Evolutionary conservation across 1,284 basidiomycete genomes (phyloP), one percentile per base, ranked within the genome.

Genomic region (Ustilago loliicola): DNA sequence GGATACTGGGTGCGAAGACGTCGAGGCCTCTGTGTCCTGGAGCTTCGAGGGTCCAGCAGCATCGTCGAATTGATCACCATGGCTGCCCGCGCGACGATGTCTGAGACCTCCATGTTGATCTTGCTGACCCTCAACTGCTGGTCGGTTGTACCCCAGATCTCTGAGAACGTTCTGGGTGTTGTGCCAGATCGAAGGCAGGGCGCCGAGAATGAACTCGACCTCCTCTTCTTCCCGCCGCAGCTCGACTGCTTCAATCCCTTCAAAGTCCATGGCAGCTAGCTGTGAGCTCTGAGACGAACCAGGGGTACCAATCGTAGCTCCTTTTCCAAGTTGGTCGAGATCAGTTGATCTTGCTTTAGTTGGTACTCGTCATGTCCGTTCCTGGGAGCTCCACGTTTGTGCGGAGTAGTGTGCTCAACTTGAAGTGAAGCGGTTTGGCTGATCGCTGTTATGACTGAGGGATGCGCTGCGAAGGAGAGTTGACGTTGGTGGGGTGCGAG

Each of bases 191-290:
- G 70, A 68, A 3, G 71, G 70, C 25, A 70, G 42, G 2, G 70
- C 75, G 11, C 70, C 71, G 19, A 73, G 63, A 17, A 77, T 71
- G 58, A 77, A 53, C 30, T 77, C 74, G 50, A 77, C 70, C 30
- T 77, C 70, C 38, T 73, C 63, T 34, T 77, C 70, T 32, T 73
- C 75, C 2, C 50, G 68, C 30, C 53, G 47, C 64, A 66, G 40
- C 13, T 66, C 62, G 9, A 40, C 57, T 17, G 38, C 58, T 11
- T 62, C 51, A 52, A 45, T 29, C 30, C 50, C 62, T 32, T 56
- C 58, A 27, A 29, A 42, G 29, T 67, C 60, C 71, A 73, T 73
- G 42, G 29, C 30, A 38, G 48, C 38, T 55, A 5, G 27, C 19
- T 23, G 29, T 21, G 56, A 38, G 38, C 17, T 45, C 2, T 19